Evolutionary conservation across 106 monocot species (phyloP), one percentile per base, ranked within the genome.

Genomic region (Amphibolis antarctica): DNA sequence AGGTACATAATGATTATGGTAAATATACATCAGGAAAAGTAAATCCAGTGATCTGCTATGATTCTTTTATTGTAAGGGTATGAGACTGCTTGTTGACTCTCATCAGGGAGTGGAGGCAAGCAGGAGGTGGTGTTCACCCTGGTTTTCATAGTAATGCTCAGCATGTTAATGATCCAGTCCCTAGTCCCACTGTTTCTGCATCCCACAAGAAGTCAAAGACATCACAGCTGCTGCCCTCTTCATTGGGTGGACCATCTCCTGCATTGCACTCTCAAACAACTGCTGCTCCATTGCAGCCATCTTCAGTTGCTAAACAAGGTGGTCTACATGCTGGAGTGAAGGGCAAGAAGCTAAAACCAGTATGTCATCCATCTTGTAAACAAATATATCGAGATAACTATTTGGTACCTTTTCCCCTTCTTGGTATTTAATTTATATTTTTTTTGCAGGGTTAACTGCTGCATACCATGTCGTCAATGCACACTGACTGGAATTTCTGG

Each of bases 41-140:
- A n/a, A n/a, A n/a, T n/a, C n/a, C n/a, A n/a, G n/a, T n/a, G n/a
- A n/a, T n/a, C n/a, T n/a, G n/a, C n/a, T n/a, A n/a, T n/a, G n/a
- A n/a, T n/a, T n/a, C n/a, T n/a, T n/a, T n/a, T n/a, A n/a, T n/a
- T n/a, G n/a, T n/a, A n/a, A n/a, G n/a, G n/a, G n/a, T n/a, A n/a
- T n/a, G n/a, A n/a, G n/a, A n/a, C n/a, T 55, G 19, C 13, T 3
- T 21, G 5, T 21, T 54, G n/a, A 21, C 19, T 55, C 24, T 29
- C 59, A 51, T n/a, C 31, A 93, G 93, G 79, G 85, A 88, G 59
- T 93, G 93, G 93, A 83, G 93, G 72, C 69, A 93, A 76, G 56
- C 60, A 30, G 78, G 85, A 60, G 69, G 81, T 15, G 59, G 13
- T 17, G 36, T 36, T 36, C 83, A 81, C 71, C 53, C 78, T 47